Evolutionary conservation across 352 stramenopile genomes (phyloP).

Genomic region (Globisporangium nagaii): DNA sequence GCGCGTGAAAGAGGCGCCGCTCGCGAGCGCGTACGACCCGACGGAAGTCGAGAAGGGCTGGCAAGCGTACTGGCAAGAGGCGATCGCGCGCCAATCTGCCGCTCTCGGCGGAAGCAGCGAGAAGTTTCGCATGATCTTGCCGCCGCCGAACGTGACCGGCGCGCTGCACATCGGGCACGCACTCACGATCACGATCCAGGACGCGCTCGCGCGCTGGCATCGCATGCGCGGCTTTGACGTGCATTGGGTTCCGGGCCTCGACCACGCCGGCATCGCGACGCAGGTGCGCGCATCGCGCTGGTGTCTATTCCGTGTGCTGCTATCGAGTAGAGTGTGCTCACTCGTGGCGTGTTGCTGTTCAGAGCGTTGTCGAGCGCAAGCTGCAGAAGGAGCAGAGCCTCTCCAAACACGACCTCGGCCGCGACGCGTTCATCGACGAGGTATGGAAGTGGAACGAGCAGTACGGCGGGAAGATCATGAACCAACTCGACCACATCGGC

Average conservation of each 20-base stretch:
- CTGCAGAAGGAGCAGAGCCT: conserved; percentile 92
- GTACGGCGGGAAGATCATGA: conserved; percentile 95
- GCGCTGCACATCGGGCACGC: conserved; percentile 98
- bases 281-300: conserved; percentile 60
- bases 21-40: conserved; percentile 62
- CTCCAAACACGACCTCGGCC: conserved; percentile 93
- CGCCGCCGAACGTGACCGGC: conserved; percentile 93
- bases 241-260: conserved; percentile 95
- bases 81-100: conserved; percentile 21
- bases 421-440: conserved; percentile 95
- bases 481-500: conserved; percentile 93
- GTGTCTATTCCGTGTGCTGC: neutral
- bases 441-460: conserved; percentile 99
- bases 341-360: neutral
- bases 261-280: conserved; percentile 99
- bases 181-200: conserved; percentile 97
- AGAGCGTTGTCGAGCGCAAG: conserved; percentile 98
- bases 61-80: conserved; percentile 66
- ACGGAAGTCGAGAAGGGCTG: conserved; percentile 59
- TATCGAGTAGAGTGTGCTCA: too few species aligned
- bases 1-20: conserved; percentile 43
- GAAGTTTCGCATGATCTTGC: conserved; percentile 86
- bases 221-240: conserved; percentile 97
- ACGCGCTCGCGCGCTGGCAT: conserved; percentile 97
- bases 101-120: conserved; percentile 4